Evolutionary conservation across 108 stramenopile genomes (phyloP).

Genomic region (Cyclotella cryptica): DNA sequence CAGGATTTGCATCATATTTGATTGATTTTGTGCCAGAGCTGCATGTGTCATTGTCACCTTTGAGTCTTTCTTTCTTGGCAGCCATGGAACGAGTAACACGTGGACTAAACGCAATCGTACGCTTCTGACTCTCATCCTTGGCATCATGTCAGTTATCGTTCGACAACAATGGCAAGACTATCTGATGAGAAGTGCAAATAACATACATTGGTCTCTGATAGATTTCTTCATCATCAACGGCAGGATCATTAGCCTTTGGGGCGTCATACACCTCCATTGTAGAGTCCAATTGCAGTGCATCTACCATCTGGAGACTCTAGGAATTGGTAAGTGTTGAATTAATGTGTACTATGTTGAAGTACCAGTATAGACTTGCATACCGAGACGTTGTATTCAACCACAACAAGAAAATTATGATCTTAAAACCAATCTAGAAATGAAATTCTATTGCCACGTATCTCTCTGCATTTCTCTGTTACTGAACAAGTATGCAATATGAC

Average conservation of each 20-base stretch:
- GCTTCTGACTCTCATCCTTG: not conserved
- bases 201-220: slow-evolving; percentile 9
- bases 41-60: not conserved
- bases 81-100: slow-evolving; percentile 54
- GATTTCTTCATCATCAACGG: not conserved
- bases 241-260: slow-evolving; percentile 4
- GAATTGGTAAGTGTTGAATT: too few species aligned
- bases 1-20: not conserved
- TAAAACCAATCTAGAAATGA: too few species aligned
- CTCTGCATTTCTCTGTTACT: too few species aligned
- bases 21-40: not conserved
- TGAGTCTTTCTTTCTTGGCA: not conserved
- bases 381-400: too few species aligned
- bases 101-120: slow-evolving; percentile 20
- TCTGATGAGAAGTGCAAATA: slow-evolving; percentile 18
- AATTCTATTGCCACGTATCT: too few species aligned
- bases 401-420: slow-evolving; percentile 46
- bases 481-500: slow-evolving; percentile 46
- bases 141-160: not conserved
- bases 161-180: not conserved
- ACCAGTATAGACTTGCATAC: too few species aligned
- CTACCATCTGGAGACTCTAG: slow-evolving; percentile 80
- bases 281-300: slow-evolving; percentile 61
- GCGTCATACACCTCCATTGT: slow-evolving; percentile 43
- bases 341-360: too few species aligned